Percentiles rank a stretch among this genome's conserved stretches.
Conservation (phyloP, 345 rosid genomes). For the Boechera stricta region DNA sequence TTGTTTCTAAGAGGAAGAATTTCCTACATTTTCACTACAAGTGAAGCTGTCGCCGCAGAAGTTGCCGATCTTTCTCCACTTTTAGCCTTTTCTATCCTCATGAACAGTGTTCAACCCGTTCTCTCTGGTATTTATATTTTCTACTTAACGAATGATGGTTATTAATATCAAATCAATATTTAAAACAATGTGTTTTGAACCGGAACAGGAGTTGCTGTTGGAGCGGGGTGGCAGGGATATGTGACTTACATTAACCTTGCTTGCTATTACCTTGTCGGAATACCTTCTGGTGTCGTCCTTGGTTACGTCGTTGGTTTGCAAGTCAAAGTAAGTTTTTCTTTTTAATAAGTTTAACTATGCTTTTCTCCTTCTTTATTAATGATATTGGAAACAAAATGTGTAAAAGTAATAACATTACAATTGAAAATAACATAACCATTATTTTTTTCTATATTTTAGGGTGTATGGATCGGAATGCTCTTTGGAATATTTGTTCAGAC, state of each 20-base stretch:
- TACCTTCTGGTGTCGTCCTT: constrained; percentile 66
- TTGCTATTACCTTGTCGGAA: constrained; percentile 73
- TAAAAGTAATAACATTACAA: not conserved
- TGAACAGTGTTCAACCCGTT: constrained; percentile 86
- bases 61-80: constrained; percentile 74
- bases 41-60: constrained; percentile 58
- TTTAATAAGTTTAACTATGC: not conserved
- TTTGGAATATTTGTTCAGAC: constrained; percentile 72
- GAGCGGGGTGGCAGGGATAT: constrained; percentile 83
- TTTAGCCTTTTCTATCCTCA: constrained; percentile 69
- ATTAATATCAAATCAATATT: not conserved
- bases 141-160: not conserved
- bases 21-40: constrained; percentile 68
- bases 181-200: not conserved
- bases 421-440: not conserved
- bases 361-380: not conserved
- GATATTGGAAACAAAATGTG: not conserved
- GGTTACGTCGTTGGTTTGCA: constrained; percentile 58
- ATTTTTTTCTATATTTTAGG: constrained; percentile 45
- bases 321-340: constrained; percentile 58
- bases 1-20: constrained; percentile 58
- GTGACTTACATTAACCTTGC: constrained; percentile 73
- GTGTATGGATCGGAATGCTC: constrained; percentile 87
- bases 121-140: constrained; percentile 61
- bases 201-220: constrained; percentile 69